Conservation (phyloP, 257 asterid genomes). For the Rehmannia glutinosa region DNA sequence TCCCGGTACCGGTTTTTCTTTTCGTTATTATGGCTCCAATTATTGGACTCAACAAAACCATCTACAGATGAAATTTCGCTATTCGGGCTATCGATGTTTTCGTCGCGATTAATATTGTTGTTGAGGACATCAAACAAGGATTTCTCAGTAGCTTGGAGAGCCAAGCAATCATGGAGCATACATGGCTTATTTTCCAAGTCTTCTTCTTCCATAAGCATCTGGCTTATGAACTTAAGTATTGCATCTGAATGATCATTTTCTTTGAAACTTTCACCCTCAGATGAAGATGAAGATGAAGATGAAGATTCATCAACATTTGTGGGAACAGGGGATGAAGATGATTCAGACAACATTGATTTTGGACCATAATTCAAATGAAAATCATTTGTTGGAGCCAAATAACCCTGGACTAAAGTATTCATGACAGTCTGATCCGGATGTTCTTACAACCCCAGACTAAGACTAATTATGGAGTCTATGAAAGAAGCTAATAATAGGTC, state of each 20-base stretch:
- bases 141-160: constrained; percentile 78
- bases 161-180: constrained; percentile 69
- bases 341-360: constrained; percentile 12
- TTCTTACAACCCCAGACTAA: too few species aligned
- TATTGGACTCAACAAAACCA: too few species aligned
- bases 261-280: constrained; percentile 24
- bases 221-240: constrained; percentile 47
- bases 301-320: too few species aligned
- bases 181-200: constrained; percentile 57
- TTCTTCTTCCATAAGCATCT: constrained; percentile 75
- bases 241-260: constrained; percentile 52
- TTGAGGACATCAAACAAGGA: constrained; percentile 57
- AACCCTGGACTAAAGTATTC: constrained; percentile 33
- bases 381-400: constrained; percentile 15
- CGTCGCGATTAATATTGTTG: constrained; percentile 19
- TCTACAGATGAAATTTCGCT: neutral
- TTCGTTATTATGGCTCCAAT: neutral
- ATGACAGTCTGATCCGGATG: too few species aligned
- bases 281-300: constrained; percentile 3
- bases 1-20: constrained; percentile 38
- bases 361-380: constrained; percentile 20
- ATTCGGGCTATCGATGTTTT: constrained; percentile 6
- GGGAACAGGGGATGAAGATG: too few species aligned
- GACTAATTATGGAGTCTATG: too few species aligned
- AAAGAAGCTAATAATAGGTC: too few species aligned